Percentiles rank a stretch among this genome's conserved stretches.
Evolutionary conservation across 441 rosid genomes (phyloP).

Genomic region (Manihot esculenta): DNA sequence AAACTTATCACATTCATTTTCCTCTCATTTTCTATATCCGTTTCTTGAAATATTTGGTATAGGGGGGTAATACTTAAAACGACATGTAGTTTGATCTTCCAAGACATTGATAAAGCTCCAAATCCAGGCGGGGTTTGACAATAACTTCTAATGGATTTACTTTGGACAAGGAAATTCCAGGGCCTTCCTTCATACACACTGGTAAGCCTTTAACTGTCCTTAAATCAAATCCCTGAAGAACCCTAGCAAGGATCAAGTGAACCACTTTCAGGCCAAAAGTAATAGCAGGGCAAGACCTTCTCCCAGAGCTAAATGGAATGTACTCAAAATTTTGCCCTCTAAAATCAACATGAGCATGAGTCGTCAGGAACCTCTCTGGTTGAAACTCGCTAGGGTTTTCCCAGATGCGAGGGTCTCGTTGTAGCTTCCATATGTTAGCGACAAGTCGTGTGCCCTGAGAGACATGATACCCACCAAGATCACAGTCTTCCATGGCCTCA

Average conservation of each 20-base stretch:
- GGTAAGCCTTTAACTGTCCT: background rate
- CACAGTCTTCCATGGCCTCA: conserved; percentile 51
- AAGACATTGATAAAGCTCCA: conserved; percentile 11
- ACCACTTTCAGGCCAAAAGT: conserved; percentile 29
- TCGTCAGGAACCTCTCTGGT: conserved; percentile 44
- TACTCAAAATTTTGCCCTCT: conserved; percentile 33
- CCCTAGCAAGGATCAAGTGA: conserved; percentile 35
- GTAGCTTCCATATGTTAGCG: conserved; percentile 52
- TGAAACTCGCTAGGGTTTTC: conserved; percentile 25
- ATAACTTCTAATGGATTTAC: conserved; percentile 41
- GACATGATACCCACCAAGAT: conserved; percentile 35
- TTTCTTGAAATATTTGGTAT: no score
- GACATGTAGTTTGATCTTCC: no score
- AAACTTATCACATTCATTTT: no score
- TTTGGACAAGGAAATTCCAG: conserved; percentile 56
- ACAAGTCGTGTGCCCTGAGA: conserved; percentile 46
- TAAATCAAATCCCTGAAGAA: conserved; percentile 47
- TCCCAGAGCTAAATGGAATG: conserved; percentile 47
- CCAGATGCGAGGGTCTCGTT: conserved; percentile 42
- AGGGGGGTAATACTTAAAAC: no score
- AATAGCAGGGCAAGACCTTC: conserved; percentile 51
- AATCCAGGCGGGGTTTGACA: conserved; percentile 45
- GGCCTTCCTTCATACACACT: conserved; percentile 47
- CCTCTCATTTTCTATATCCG: no score
- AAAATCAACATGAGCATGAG: conserved; percentile 23